phyloP scores from a whole-genome alignment of 2,329 filamentous ascomycete species.

The Colletotrichum camelliae region DNA sequence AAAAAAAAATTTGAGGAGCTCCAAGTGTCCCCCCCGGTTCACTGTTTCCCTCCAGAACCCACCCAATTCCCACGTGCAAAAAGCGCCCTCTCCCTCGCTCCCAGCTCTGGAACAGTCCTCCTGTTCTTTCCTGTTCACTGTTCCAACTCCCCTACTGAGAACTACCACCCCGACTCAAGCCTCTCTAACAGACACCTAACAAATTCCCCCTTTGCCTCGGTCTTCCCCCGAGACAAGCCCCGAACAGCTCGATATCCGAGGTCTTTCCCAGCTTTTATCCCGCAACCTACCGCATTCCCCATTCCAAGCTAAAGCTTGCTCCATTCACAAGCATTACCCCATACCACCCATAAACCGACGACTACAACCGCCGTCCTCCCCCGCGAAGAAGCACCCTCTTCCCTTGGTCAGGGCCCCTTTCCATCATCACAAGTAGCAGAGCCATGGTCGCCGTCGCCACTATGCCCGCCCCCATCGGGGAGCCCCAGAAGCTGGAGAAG shows the following conservation, averaged over 20 bases:
- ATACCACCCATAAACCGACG: conserved; percentile 15
- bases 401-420: conserved; percentile 98
- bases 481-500: conserved; percentile 78
- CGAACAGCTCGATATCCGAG: conserved; percentile 22
- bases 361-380: conserved; percentile 23
- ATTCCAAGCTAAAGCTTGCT: conserved; percentile 3
- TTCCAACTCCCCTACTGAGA: not conserved
- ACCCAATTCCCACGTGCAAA: conserved; percentile 22
- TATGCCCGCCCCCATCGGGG: conserved; percentile 55
- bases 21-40: not conserved
- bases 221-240: conserved; percentile 11
- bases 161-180: not conserved
- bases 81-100: conserved; percentile 18
- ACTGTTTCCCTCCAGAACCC: conserved; percentile 14
- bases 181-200: not conserved
- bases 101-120: not conserved
- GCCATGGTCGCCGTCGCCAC: conserved; percentile 68
- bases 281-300: conserved; percentile 16
- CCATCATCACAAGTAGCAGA: conserved; percentile 50
- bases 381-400: conserved; percentile 86
- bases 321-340: conserved; percentile 10
- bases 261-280: conserved; percentile 14
- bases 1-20: conserved; percentile 18
- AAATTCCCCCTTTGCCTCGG: conserved; percentile 1
- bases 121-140: not conserved